Evolutionary conservation across 352 stramenopile species (phyloP).

Genomic region (Albugo laibachii): DNA sequence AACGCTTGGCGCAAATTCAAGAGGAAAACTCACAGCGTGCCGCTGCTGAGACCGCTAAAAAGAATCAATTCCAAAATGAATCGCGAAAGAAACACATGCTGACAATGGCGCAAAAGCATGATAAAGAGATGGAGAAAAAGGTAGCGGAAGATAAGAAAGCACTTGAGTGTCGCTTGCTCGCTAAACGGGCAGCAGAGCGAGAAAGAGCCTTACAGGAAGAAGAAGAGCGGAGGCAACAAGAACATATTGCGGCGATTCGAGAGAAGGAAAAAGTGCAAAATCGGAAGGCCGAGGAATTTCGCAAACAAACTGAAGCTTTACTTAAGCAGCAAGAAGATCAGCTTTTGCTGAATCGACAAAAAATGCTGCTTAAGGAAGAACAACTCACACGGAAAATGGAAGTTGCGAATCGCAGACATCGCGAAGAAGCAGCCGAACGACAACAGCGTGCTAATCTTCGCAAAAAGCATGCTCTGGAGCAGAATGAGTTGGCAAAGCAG

Average conservation of each 20-base stretch:
- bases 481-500: constrained; percentile 36
- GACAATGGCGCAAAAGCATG: constrained; percentile 32
- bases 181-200: constrained; percentile 27
- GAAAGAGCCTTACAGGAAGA: constrained; percentile 24
- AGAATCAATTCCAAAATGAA: constrained; percentile 40
- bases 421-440: constrained; percentile 29
- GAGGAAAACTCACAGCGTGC: constrained; percentile 30
- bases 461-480: constrained; percentile 27
- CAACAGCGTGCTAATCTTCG: constrained; percentile 27
- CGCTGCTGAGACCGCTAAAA: constrained; percentile 25
- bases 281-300: constrained; percentile 49
- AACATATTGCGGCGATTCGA: constrained; percentile 19
- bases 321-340: constrained; percentile 41
- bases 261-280: constrained; percentile 33
- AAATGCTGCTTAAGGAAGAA: constrained; percentile 45
- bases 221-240: constrained; percentile 13
- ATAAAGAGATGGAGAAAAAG: constrained; percentile 36
- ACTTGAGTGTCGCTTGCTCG: constrained; percentile 16
- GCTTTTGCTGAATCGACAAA: constrained; percentile 19
- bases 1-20: constrained; percentile 43
- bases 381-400: constrained; percentile 43
- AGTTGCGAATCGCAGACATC: constrained; percentile 17
- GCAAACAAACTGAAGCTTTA: constrained; percentile 33
- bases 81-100: constrained; percentile 19
- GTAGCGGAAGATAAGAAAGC: constrained; percentile 36